Percentiles rank a stretch among this genome's conserved stretches.
These are phyloP conservation scores for Carex pumila DNA, from an alignment of 176 grass and related monocot genomes.

Conservation along the genomic window DNA sequence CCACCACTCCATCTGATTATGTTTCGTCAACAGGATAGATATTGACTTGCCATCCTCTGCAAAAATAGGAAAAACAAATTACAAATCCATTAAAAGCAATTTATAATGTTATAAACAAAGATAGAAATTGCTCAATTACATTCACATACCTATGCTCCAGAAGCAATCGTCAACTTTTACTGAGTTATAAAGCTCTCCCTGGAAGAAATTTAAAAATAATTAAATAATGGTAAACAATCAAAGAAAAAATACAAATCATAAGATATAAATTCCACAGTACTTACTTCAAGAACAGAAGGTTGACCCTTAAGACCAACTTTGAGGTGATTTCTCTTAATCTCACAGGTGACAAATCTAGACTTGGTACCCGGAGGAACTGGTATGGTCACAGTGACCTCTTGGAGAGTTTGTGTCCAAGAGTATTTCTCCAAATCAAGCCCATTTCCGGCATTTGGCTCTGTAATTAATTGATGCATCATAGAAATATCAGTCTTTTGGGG, in stretches of 20 bases:
- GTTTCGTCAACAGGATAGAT: conserved; percentile 75
- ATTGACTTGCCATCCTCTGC: conserved; percentile 83
- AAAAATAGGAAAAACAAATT: not conserved
- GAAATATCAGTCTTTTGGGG: not conserved
- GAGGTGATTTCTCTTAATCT: conserved; percentile 83
- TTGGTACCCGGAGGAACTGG: conserved; percentile 87
- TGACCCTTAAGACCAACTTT: conserved; percentile 90
- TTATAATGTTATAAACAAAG: not conserved
- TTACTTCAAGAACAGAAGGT: conserved; percentile 81
- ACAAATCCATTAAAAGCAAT: not conserved
- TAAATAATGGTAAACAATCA: not conserved
- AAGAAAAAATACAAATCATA: not conserved
- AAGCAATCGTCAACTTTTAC: conserved; percentile 88
- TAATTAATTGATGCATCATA: not conserved
- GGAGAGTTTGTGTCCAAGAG: conserved; percentile 86
- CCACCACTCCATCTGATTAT: conserved; percentile 99
- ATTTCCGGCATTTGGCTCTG: conserved; percentile 85
- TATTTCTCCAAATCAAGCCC: conserved; percentile 97
- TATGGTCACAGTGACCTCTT: conserved; percentile 63
- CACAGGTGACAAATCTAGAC: conserved; percentile 71
- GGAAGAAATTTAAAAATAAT: conserved; percentile 13
- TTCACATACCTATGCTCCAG: conserved; percentile 81
- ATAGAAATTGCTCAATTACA: not conserved
- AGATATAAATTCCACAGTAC: conserved; percentile 11
- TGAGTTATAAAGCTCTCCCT: conserved; percentile 75